phyloP scores from a whole-genome alignment of 306 rosid species.

The Malus sylvestris region DNA sequence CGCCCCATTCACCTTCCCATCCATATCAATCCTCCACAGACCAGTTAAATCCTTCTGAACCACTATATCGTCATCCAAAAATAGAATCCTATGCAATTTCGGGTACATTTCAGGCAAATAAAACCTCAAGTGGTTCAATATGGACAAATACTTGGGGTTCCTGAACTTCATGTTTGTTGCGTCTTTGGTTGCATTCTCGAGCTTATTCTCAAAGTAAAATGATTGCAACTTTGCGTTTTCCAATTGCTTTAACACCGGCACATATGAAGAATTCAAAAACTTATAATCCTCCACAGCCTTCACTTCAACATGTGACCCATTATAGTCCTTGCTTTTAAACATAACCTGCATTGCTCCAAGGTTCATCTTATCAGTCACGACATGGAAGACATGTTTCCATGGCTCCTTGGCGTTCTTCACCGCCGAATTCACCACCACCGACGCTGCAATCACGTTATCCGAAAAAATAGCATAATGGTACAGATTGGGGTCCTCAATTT shows the following conservation, averaged over 20 bases:
- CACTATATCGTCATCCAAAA: constrained; percentile 79
- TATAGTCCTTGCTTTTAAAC: constrained; percentile 66
- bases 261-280: constrained; percentile 71
- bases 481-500: constrained; percentile 62
- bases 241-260: constrained; percentile 67
- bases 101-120: constrained; percentile 89
- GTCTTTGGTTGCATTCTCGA: constrained; percentile 81
- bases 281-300: constrained; percentile 86
- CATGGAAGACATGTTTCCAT: constrained; percentile 82
- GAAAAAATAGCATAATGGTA: constrained; percentile 84
- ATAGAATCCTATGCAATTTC: constrained; percentile 58
- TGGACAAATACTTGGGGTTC: constrained; percentile 76
- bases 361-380: constrained; percentile 86
- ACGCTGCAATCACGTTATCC: constrained; percentile 70
- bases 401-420: constrained; percentile 77
- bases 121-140: constrained; percentile 75
- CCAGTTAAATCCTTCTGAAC: constrained; percentile 84
- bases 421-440: constrained; percentile 79
- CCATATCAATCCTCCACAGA: constrained; percentile 78
- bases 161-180: constrained; percentile 84
- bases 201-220: constrained; percentile 78
- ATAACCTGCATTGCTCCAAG: constrained; percentile 91
- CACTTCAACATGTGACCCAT: constrained; percentile 70
- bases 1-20: constrained; percentile 88
- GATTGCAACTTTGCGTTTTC: constrained; percentile 66